Percentiles rank a stretch among this genome's conserved stretches.
Evolutionary conservation across 108 stramenopile species (phyloP).

Genomic region (Aurantiochytrium sp.): DNA sequence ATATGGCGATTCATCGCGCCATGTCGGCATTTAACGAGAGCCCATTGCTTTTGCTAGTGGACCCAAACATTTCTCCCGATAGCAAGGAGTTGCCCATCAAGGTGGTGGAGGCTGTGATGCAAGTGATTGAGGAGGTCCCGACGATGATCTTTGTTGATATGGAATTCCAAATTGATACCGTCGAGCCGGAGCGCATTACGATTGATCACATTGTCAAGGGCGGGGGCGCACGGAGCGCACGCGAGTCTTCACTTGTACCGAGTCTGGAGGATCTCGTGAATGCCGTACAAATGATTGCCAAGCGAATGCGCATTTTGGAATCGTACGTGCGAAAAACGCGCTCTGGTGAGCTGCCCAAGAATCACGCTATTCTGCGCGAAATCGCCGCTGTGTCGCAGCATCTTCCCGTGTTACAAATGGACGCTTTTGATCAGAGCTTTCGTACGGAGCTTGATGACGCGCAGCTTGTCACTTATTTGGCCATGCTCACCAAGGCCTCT

Average conservation of each 20-base stretch:
- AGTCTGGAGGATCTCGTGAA: not conserved
- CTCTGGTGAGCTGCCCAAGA: not conserved
- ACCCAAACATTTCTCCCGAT: not conserved
- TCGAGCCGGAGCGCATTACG: not conserved
- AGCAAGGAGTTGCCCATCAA: constrained; percentile 17
- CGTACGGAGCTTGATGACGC: not conserved
- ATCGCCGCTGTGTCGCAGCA: not conserved
- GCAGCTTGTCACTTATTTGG: not conserved
- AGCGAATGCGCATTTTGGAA: not conserved
- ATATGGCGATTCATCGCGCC: not conserved
- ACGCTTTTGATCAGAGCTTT: not conserved
- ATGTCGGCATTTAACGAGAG: not conserved
- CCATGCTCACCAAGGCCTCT: not conserved
- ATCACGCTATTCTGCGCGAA: not conserved
- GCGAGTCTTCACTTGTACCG: not conserved
- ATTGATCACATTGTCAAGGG: constrained; percentile 17
- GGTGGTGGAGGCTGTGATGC: not conserved
- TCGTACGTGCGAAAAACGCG: not conserved
- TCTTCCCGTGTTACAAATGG: not conserved
- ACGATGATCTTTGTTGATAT: constrained; percentile 4
- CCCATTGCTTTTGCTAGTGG: not conserved
- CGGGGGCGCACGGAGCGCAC: not conserved
- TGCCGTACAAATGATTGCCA: not conserved
- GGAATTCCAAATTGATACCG: not conserved
- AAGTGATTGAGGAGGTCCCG: not conserved